Percentiles rank a stretch among this genome's conserved stretches.
phyloP scores from a whole-genome alignment of 208 protist genomes.

The Acanthamoeba royreba region DNA sequence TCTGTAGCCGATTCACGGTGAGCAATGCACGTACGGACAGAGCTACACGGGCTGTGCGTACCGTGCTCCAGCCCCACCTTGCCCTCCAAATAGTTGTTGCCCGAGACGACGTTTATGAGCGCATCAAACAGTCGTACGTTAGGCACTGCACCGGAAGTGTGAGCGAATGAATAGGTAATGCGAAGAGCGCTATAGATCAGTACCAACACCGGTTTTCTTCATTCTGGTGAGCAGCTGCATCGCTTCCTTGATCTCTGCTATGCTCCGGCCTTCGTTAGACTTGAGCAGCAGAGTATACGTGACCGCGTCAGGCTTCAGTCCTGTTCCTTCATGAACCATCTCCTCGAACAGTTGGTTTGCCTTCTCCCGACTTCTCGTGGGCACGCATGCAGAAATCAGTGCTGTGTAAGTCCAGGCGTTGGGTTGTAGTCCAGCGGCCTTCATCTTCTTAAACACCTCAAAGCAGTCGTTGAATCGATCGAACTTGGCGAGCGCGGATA shows the following conservation, averaged over 20 bases:
- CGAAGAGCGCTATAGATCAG: too few relatives aligned
- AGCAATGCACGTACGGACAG: too few relatives aligned
- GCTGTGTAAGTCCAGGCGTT: background rate
- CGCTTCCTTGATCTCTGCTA: background rate
- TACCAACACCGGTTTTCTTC: background rate
- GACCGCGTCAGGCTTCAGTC: background rate
- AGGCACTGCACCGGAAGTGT: too few relatives aligned
- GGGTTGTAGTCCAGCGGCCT: background rate
- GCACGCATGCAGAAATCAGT: background rate
- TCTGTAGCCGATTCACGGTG: too few relatives aligned
- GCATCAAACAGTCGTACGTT: conserved; percentile 2
- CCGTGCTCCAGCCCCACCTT: background rate
- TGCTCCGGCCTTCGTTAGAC: background rate
- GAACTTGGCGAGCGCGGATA: background rate
- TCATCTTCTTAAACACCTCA: background rate
- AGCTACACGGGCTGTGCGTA: too few relatives aligned
- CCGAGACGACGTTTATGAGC: background rate
- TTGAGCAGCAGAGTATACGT: conserved; percentile 22
- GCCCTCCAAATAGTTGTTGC: background rate
- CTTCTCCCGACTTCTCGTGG: background rate
- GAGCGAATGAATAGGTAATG: too few relatives aligned
- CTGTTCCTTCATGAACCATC: background rate
- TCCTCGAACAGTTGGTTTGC: background rate
- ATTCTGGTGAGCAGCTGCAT: background rate
- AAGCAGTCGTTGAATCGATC: background rate